Evolutionary conservation across 352 stramenopile genomes (phyloP).

Genomic region (Globisporangium irregulare): DNA sequence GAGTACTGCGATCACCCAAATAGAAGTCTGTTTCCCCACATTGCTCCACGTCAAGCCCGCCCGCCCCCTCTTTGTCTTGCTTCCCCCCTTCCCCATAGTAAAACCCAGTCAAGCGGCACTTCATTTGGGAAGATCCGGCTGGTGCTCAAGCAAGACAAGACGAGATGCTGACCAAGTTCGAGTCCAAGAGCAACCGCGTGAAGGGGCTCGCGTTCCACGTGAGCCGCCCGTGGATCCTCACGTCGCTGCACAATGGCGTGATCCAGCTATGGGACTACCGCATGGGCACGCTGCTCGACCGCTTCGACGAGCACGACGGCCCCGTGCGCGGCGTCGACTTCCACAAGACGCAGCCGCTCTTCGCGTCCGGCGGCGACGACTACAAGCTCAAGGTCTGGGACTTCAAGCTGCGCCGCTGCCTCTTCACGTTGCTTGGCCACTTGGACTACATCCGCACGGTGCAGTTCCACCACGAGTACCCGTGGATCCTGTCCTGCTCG

Average conservation of each 20-base stretch:
- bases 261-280: conserved; percentile 99
- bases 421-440: conserved; percentile 99
- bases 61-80: neutral
- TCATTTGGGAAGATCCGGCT: conserved; percentile 5
- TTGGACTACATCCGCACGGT: conserved; percentile 99
- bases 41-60: conserved; percentile 13
- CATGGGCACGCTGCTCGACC: conserved; percentile 98
- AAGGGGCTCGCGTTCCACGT: conserved; percentile 99
- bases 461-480: conserved; percentile 99
- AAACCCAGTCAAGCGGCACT: conserved; percentile 3
- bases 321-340: conserved; percentile 99
- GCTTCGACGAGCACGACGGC: conserved; percentile 99
- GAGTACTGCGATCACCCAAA: conserved; percentile 10
- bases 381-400: conserved; percentile 99
- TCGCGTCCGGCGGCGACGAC: conserved; percentile 99
- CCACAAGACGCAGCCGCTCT: conserved; percentile 96
- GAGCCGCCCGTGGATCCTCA: conserved; percentile 98
- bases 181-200: conserved; percentile 99
- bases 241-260: conserved; percentile 98
- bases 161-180: conserved; percentile 99
- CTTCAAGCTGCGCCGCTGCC: conserved; percentile 98
- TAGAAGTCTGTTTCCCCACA: neutral
- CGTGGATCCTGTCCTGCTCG: conserved; percentile 97
- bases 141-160: neutral
- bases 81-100: neutral